Percentiles rank a stretch among this genome's conserved stretches.
phyloP scores from a whole-genome alignment of 345 rosid species.

The Eucalyptus brandiana region DNA sequence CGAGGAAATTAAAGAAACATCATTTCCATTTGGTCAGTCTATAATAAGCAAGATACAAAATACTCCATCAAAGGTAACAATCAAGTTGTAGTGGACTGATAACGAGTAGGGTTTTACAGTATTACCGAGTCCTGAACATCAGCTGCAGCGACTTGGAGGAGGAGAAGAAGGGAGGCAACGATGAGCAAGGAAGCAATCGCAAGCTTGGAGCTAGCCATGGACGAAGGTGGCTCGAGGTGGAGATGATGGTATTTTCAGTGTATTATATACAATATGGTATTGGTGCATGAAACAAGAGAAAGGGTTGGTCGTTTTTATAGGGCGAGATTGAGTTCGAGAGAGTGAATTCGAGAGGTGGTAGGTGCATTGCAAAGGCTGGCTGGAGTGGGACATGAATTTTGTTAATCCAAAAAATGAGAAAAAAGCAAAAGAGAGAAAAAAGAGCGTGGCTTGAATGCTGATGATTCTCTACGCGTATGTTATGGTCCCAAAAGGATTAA shows the following conservation, averaged over 20 bases:
- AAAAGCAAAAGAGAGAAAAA: not conserved
- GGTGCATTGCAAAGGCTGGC: not conserved
- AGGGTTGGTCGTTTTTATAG: not conserved
- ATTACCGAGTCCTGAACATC: not conserved
- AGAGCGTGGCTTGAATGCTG: not conserved
- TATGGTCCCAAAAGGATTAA: not conserved
- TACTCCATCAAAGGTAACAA: not conserved
- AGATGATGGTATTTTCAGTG: not conserved
- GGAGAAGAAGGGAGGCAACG: not conserved
- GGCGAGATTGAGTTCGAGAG: not conserved
- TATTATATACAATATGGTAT: not conserved
- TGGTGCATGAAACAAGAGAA: not conserved
- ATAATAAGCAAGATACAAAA: not conserved
- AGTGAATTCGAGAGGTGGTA: not conserved
- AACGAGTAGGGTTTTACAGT: not conserved
- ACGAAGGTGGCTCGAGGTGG: not conserved
- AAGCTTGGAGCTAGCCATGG: not conserved
- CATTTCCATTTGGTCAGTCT: not conserved
- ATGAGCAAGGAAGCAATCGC: not conserved
- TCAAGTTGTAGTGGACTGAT: not conserved
- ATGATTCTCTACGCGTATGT: not conserved
- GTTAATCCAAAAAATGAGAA: not conserved
- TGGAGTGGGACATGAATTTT: not conserved
- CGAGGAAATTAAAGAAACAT: not conserved
- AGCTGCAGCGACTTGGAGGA: not conserved